Evolutionary conservation across 2,329 filamentous ascomycete genomes (phyloP), one percentile per base, ranked within the genome.

Genomic region (Zymoseptoria passerinii): DNA sequence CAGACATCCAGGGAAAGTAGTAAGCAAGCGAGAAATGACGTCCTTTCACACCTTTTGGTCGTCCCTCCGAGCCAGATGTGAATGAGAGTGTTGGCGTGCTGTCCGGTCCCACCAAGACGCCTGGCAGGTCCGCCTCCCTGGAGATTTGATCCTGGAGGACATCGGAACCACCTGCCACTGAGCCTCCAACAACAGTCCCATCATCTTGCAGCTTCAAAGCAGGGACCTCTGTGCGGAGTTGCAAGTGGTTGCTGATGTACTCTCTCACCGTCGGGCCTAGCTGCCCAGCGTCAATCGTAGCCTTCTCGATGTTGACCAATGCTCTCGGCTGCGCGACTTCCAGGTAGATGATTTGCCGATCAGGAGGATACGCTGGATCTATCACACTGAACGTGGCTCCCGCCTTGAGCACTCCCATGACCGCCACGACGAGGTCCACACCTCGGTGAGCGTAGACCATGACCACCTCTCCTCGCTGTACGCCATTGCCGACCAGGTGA

Each of bases 1-100:
- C 77, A 0, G 90, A 84, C 92, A 97, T 97, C 92, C 91, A 97
- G 19, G 86, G 84, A 70, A 92, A 95, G 76, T 96, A 97, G 67
- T 88, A 86, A 1, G 90, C 83, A 61, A 97, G 77, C 54, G 84
- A 88, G 76, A 88, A 97, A 74, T 97, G 92, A 13, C 92, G 83
- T 0, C 92, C 92, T 57, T 85, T 81, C 10, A 97, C 92, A 65
- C 90, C 90, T 78, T 95, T 96, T 35, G 90, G 91, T 64, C 83
- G 61, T 51, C 89, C 90, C 75, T 95, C 89, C 0, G 80, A 83
- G 4, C 91, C 90, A 28, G 77, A 79, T 23, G 78, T 80, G 67
- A 80, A 80, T 10, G 75, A 78, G 1, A 96, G 77, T 0, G 88
- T 95, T 1, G 88, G 87, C 6, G 80, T 87, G 16, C 87, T 90